Percentiles rank a stretch among this genome's conserved stretches.
phyloP scores from a whole-genome alignment of 345 rosid genomes.

The Aquilaria malaccensis region DNA sequence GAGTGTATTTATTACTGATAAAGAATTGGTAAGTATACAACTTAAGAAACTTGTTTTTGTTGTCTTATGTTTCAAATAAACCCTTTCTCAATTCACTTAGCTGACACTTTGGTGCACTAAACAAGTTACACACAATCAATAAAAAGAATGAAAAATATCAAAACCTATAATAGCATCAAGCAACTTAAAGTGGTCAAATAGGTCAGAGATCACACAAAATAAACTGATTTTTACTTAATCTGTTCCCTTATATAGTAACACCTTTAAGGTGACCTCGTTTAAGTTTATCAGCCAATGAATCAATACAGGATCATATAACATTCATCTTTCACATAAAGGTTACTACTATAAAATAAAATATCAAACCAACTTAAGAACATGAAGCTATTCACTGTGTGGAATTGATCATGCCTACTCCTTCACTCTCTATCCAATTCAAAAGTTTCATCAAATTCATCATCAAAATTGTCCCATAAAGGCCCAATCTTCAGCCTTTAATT shows the following conservation, averaged over 20 bases:
- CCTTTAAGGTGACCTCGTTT: constrained; percentile 54
- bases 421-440: constrained; percentile 39
- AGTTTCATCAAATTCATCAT: constrained; percentile 33
- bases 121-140: constrained; percentile 14
- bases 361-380: not conserved
- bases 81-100: constrained; percentile 47
- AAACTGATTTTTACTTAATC: not conserved
- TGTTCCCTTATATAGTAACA: constrained; percentile 41
- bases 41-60: constrained; percentile 25
- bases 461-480: constrained; percentile 34
- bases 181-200: not conserved
- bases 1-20: constrained; percentile 51
- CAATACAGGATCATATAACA: not conserved
- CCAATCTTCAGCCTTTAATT: constrained; percentile 27
- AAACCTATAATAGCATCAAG: not conserved
- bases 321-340: not conserved
- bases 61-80: constrained; percentile 42
- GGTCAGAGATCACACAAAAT: not conserved
- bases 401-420: constrained; percentile 33
- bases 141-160: not conserved
- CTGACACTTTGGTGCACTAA: constrained; percentile 43
- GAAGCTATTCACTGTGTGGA: constrained; percentile 32
- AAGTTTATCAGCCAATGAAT: too few species aligned
- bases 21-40: constrained; percentile 35
- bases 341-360: not conserved